Conservation (phyloP, 106 monocot genomes). For the Allium fistulosum region DNA sequence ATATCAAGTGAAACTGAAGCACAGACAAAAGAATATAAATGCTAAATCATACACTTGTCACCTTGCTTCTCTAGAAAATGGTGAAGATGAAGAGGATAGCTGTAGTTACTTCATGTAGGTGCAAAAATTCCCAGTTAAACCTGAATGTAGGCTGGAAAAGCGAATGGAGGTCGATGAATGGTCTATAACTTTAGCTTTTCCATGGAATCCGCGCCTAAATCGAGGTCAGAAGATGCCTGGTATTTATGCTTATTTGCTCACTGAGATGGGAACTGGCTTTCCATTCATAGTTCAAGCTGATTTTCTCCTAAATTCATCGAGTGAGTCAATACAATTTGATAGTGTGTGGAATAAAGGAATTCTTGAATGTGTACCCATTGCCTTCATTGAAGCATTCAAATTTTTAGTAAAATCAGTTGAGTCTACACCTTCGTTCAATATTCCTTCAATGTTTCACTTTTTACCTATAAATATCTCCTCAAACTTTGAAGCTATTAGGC, state of each 20-base stretch:
- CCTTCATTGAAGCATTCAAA: slow-evolving; percentile 33
- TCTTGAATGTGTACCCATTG: slow-evolving; percentile 35
- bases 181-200: slow-evolving; percentile 42
- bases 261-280: slow-evolving; percentile 45
- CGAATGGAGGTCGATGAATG: slow-evolving; percentile 41
- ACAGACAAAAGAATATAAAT: slow-evolving; percentile 26
- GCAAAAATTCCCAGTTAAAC: slow-evolving; percentile 47
- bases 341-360: slow-evolving; percentile 48
- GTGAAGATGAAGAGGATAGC: background rate
- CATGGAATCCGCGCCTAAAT: slow-evolving; percentile 15
- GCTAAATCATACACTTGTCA: slow-evolving; percentile 37
- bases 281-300: slow-evolving; percentile 60
- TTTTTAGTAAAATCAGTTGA: slow-evolving; percentile 20
- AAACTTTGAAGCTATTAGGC: slow-evolving; percentile 14
- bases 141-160: slow-evolving; percentile 25
- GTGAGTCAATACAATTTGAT: slow-evolving; percentile 38
- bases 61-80: slow-evolving; percentile 22
- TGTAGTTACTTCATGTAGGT: slow-evolving; percentile 57
- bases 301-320: slow-evolving; percentile 41
- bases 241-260: slow-evolving; percentile 42
- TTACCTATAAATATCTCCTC: slow-evolving; percentile 21
- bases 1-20: slow-evolving; percentile 32
- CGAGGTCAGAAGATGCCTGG: slow-evolving; percentile 23
- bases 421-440: slow-evolving; percentile 12
- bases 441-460: slow-evolving; percentile 29